These are phyloP conservation scores for Vaccinium vitisidaea DNA, from an alignment of 148 eudicot genomes.

Conservation along the genomic window DNA sequence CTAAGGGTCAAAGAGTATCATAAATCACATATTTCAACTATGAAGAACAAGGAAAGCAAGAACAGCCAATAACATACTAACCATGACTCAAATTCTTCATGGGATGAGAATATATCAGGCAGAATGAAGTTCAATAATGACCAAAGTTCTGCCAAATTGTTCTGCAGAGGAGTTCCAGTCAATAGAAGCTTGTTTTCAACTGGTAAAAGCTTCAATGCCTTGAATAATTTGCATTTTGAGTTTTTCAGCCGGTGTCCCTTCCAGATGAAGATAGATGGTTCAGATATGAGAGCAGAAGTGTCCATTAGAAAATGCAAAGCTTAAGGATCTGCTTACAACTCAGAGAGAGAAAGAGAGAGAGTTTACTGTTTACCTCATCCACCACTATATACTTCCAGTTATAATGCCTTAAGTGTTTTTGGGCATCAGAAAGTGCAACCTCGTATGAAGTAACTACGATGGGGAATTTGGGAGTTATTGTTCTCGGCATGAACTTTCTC, in stretches of 20 bases:
- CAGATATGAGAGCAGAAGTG: constrained; percentile 7
- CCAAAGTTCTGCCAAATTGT: constrained; percentile 98
- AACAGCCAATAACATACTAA: constrained; percentile 24
- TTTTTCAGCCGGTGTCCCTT: constrained; percentile 97
- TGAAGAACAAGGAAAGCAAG: not conserved
- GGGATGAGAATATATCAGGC: constrained; percentile 95
- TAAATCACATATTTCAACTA: constrained; percentile 1
- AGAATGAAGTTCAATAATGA: constrained; percentile 89
- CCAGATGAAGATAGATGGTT: constrained; percentile 15
- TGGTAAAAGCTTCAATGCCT: constrained; percentile 60
- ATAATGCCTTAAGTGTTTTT: constrained; percentile 65
- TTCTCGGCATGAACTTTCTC: constrained; percentile 76
- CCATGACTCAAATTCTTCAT: constrained; percentile 97
- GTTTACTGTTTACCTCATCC: constrained; percentile 64
- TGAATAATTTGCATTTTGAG: constrained; percentile 74
- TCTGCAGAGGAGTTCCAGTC: constrained; percentile 98
- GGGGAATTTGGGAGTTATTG: constrained; percentile 73
- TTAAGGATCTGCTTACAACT: constrained; percentile 5
- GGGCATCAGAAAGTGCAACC: constrained; percentile 73
- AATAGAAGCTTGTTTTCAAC: constrained; percentile 88
- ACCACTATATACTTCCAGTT: constrained; percentile 94
- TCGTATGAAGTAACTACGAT: constrained; percentile 90
- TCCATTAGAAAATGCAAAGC: not conserved
- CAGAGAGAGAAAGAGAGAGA: not conserved
- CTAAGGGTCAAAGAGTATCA: not conserved